Base-by-base conservation (phyloP, 2,329 filamentous ascomycete species). In the Uncinocarpus reesii region DNA sequence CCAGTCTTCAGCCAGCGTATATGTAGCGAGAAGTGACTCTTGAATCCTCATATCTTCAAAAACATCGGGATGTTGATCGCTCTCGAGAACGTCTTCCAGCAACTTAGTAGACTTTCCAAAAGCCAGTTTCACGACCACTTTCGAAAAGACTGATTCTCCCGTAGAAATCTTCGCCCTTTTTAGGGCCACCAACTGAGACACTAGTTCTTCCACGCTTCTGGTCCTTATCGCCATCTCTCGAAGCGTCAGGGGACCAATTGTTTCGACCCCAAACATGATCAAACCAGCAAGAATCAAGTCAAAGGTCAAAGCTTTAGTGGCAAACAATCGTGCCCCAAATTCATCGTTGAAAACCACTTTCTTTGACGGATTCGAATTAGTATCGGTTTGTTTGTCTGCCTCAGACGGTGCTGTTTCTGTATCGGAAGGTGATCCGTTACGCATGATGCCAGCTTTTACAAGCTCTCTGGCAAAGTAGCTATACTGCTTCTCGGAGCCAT, bases 271-370 rank as follows among this genome's bases (percentile, higher is more conserved):
- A 44, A 94, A 76, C 57, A 84, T 78, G 48, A 76, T 73, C 15
- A 92, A 69, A 5, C 84, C 75, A 28, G 77, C 77, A 47, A 93
- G 78, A 21, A 86, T 79, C 55, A 83, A 77, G 48, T 89, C 80
- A 7, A 88, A 71, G 1, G 81, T 78, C 18, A 92, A 75, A 63
- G 85, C 84, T 49, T 73, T 81, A 1, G 81, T 84, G 7, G 88
- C 88, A 61, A 95, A 89, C 69, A 87, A 80, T 53, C 81, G 78
- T n/a, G 88, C 84, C 15, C 84, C 83, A 24, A 93, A 75, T 0
- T 71, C 66, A 62, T 92, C 86, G 58, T 78, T 82, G 53, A 80
- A 76, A 7, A 16, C 40, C 23, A 23, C 31, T 66, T 64, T 51
- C 1, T 37, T 32, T 37, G 34, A 16, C 31, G 26, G 16, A 16